A percentile compares a stretch with the other conserved stretches of the same genome.
Evolutionary conservation across 306 rosid genomes (phyloP).

Genomic region (Prosopis cineraria): DNA sequence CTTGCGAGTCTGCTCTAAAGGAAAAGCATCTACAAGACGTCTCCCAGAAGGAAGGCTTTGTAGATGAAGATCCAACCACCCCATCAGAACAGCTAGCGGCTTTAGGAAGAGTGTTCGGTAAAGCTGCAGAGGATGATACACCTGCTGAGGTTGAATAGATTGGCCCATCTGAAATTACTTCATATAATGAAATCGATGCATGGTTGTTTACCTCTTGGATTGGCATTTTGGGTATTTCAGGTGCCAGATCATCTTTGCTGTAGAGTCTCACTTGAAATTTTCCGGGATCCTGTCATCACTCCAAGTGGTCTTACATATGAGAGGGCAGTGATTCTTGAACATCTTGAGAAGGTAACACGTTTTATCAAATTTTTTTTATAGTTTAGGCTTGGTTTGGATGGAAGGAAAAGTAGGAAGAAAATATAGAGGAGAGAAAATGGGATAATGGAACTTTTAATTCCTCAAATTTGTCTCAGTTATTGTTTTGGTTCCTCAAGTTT

Average conservation of each 20-base stretch:
- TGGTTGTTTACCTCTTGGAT: constrained; percentile 6
- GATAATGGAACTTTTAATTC: too few species aligned
- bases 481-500: too few species aligned
- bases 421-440: too few species aligned
- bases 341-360: constrained; percentile 87
- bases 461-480: too few species aligned
- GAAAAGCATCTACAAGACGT: constrained; percentile 38
- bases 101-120: constrained; percentile 56
- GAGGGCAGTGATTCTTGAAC: constrained; percentile 86
- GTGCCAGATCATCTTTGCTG: constrained; percentile 94
- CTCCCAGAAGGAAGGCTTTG: constrained; percentile 58
- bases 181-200: too few species aligned
- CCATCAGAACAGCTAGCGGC: constrained; percentile 54
- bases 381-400: too few species aligned
- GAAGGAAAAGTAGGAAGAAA: too few species aligned
- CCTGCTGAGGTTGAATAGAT: constrained; percentile 65
- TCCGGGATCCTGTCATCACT: constrained; percentile 93
- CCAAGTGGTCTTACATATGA: constrained; percentile 92
- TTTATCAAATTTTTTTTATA: too few species aligned
- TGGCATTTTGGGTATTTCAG: constrained; percentile 38
- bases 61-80: constrained; percentile 52
- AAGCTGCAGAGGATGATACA: constrained; percentile 62
- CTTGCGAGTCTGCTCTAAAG: constrained; percentile 49
- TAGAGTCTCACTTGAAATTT: constrained; percentile 79
- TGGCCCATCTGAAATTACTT: neutral